A percentile compares a stretch with the other conserved stretches of the same genome.
Conservation (phyloP, 306 rosid species). For the Astragalus membranaceus region DNA sequence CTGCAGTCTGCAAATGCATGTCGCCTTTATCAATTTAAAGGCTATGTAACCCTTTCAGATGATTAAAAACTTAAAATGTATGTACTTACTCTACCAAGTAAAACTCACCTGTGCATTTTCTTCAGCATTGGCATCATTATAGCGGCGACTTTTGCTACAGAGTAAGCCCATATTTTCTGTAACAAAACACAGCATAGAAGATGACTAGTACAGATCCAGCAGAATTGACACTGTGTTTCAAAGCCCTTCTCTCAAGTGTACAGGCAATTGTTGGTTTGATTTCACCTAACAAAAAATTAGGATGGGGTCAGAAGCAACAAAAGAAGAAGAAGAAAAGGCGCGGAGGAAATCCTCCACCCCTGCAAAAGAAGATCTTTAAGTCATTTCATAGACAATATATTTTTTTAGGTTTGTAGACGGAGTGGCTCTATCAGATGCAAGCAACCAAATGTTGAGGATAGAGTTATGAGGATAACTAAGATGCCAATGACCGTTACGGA, state of each 20-base stretch:
- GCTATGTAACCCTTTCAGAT: neutral
- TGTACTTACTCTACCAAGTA: neutral
- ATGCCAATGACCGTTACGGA: neutral
- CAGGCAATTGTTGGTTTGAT: slow-evolving; percentile 21
- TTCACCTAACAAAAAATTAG: slow-evolving; percentile 40
- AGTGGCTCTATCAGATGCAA: neutral
- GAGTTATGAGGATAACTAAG: neutral
- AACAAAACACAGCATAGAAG: slow-evolving; percentile 70
- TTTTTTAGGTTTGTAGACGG: no score
- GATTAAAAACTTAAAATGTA: neutral
- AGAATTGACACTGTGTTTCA: slow-evolving; percentile 26
- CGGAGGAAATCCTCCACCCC: neutral
- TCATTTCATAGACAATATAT: neutral
- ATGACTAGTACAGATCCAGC: slow-evolving; percentile 49
- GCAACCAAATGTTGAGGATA: slow-evolving; percentile 1
- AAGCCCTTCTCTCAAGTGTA: slow-evolving; percentile 22
- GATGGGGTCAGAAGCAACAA: slow-evolving; percentile 17
- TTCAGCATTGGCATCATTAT: slow-evolving; percentile 62
- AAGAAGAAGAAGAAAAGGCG: neutral
- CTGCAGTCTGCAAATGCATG: slow-evolving; percentile 68
- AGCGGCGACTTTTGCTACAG: slow-evolving; percentile 76
- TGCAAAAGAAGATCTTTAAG: slow-evolving; percentile 2
- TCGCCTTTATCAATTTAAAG: slow-evolving; percentile 15
- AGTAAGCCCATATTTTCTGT: slow-evolving; percentile 84
- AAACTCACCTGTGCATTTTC: slow-evolving; percentile 76